These are phyloP conservation scores for Trypanosoma vivax DNA, from an alignment of 208 protist genomes.

Conservation along the genomic window DNA sequence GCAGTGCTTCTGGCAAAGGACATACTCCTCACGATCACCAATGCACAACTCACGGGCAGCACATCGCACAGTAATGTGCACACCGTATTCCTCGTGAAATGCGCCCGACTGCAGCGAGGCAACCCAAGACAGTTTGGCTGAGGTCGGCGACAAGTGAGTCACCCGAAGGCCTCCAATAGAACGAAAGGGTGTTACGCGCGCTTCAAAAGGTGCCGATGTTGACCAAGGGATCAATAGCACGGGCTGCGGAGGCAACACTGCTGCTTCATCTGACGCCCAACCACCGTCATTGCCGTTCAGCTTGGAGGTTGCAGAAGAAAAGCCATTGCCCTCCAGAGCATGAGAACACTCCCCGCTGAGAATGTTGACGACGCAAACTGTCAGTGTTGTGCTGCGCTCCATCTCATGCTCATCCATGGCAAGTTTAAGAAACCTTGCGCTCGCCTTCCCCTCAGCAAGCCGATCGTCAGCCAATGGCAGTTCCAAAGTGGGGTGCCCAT, in stretches of 20 bases:
- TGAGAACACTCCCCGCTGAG: too few species aligned
- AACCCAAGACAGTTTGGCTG: slow-evolving; percentile 10
- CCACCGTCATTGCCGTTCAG: slow-evolving; percentile 7
- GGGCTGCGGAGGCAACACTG: neutral
- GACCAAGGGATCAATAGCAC: slow-evolving; percentile 13
- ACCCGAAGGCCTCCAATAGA: slow-evolving; percentile 7
- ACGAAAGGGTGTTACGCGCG: neutral
- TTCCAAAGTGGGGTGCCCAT: neutral
- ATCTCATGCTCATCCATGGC: too few species aligned
- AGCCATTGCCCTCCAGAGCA: neutral
- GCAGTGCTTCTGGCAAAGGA: neutral
- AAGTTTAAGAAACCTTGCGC: neutral
- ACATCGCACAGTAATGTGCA: slow-evolving; percentile 5
- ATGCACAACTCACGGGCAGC: neutral
- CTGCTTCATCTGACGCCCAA: neutral
- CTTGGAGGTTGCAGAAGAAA: too few species aligned
- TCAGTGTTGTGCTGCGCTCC: too few species aligned
- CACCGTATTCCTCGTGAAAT: neutral
- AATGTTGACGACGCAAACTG: too few species aligned
- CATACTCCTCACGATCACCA: neutral
- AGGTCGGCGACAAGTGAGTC: neutral
- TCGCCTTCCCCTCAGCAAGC: neutral
- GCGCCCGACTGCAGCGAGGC: neutral
- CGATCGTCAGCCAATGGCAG: neutral
- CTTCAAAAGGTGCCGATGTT: slow-evolving; percentile 7